phyloP scores from a whole-genome alignment of 2,329 filamentous ascomycete species.

The Claviceps sp. region DNA sequence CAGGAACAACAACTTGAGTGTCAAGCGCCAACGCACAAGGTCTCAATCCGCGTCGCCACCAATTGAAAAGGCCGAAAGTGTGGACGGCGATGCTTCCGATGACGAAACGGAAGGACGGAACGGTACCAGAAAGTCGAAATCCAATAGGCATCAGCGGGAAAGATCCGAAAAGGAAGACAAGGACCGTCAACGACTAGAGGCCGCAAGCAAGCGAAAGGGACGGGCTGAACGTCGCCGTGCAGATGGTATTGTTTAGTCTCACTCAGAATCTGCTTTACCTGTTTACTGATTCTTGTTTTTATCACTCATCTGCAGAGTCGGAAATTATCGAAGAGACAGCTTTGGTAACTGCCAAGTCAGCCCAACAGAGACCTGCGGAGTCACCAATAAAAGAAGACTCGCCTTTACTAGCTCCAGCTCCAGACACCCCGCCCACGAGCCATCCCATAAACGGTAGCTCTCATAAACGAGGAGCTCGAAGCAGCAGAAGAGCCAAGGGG shows the following conservation, averaged over 20 bases:
- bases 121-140: constrained; percentile 46
- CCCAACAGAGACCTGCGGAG: constrained; percentile 17
- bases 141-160: constrained; percentile 45
- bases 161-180: constrained; percentile 59
- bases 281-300: neutral
- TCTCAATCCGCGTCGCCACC: constrained; percentile 57
- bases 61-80: constrained; percentile 29
- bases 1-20: constrained; percentile 51
- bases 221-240: constrained; percentile 66
- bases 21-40: constrained; percentile 73
- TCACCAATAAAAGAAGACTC: constrained; percentile 18
- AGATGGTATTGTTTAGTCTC: constrained; percentile 47
- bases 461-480: constrained; percentile 46
- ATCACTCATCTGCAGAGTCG: constrained; percentile 38
- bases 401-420: constrained; percentile 15
- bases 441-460: constrained; percentile 32
- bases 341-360: constrained; percentile 25
- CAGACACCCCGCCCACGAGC: constrained; percentile 29
- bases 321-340: constrained; percentile 58
- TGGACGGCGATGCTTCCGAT: constrained; percentile 52
- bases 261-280: neutral
- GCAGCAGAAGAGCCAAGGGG: constrained; percentile 54
- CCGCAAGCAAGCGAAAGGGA: constrained; percentile 67
- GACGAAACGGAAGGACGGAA: constrained; percentile 46
- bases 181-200: constrained; percentile 60